Percentiles rank a stretch among this genome's conserved stretches.
Conservation (phyloP, 495 filamentous ascomycete species). For the Thermochaetoides thermophila region DNA sequence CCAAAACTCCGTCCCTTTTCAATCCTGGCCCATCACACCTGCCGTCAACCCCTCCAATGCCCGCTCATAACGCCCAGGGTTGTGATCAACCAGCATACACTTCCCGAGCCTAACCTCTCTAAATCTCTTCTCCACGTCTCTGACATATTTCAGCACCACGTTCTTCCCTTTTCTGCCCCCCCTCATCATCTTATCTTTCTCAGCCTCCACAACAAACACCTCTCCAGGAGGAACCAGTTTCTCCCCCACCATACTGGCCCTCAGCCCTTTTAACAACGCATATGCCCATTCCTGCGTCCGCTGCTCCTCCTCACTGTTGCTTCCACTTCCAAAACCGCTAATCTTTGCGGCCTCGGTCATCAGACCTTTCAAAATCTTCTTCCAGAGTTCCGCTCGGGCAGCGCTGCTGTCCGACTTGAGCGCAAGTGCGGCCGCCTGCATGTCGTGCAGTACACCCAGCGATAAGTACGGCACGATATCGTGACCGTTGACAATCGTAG, state of each 20-base stretch:
- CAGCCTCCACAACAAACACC: conserved; percentile 55
- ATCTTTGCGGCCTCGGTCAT: neutral
- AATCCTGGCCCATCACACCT: no score
- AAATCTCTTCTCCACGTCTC: conserved; percentile 52
- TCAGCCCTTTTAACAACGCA: conserved; percentile 47
- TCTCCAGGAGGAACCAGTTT: conserved; percentile 67
- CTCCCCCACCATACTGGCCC: conserved; percentile 51
- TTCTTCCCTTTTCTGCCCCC: conserved; percentile 35
- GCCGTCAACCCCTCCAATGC: conserved; percentile 24
- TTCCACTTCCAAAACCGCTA: neutral
- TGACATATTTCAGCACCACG: conserved; percentile 49
- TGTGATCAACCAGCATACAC: conserved; percentile 64
- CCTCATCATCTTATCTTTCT: conserved; percentile 7
- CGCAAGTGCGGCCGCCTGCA: conserved; percentile 53
- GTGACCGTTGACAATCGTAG: conserved; percentile 55
- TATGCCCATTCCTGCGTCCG: conserved; percentile 63
- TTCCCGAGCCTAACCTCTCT: conserved; percentile 55
- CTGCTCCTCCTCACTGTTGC: conserved; percentile 29
- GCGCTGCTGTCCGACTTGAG: conserved; percentile 56
- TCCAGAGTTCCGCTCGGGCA: conserved; percentile 51
- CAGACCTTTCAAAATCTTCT: no score
- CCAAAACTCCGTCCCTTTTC: conserved; percentile 1
- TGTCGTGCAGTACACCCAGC: conserved; percentile 58
- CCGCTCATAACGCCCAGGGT: conserved; percentile 58
- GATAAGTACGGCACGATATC: conserved; percentile 64